Base-by-base conservation (phyloP, 2,329 filamentous ascomycete genomes). In the Bipolaris oryzae region DNA sequence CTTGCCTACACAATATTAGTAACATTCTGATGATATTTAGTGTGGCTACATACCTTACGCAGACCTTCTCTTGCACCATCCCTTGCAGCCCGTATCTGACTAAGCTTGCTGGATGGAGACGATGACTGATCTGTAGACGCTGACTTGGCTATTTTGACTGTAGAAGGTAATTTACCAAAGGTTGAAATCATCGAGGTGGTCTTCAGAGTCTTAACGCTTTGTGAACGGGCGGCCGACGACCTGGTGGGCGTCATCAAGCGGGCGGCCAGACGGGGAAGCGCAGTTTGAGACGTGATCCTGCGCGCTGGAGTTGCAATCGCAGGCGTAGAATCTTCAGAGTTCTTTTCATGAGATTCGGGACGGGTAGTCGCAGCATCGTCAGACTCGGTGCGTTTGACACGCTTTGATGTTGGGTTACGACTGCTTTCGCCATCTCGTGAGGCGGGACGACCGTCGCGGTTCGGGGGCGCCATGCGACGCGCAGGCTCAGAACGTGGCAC, bases 231-330 rank as follows among this genome's bases (percentile, higher is more conserved):
- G 49, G 90, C 75, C 1, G 90, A 91, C 7, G 91, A 81, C 73
- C 91, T 92, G 7, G 90, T 95, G 0, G 92, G 92, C 5, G 91
- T 96, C 75, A 88, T 85, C 28, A 94, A 79, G 28, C 73, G 68
- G 33, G 73, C 68, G n/a, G 70, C 57, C 81, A 87, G 59, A 81
- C 80, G 57, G 81, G 76, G 59, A 41, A 84, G 81, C 28, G 70
- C 71, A 7, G 82, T 70, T 44, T 69, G 64, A 25, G 69, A 71
- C 13, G 66, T 70, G 39, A 69, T 67, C 51, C 62, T 68, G 33
- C 71, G 73, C 7, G 66, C 66, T 45, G 71, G 68, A 9, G 69
- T 64, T 16, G 64, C 51, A 48, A 53, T 31, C 38, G 55, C 52
- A 10, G 61, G 35, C n/a, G 58, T 57, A 4, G 53, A 35, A 18